Conservation (phyloP, 495 filamentous ascomycete species). For the Corynascus novoguineensis region DNA sequence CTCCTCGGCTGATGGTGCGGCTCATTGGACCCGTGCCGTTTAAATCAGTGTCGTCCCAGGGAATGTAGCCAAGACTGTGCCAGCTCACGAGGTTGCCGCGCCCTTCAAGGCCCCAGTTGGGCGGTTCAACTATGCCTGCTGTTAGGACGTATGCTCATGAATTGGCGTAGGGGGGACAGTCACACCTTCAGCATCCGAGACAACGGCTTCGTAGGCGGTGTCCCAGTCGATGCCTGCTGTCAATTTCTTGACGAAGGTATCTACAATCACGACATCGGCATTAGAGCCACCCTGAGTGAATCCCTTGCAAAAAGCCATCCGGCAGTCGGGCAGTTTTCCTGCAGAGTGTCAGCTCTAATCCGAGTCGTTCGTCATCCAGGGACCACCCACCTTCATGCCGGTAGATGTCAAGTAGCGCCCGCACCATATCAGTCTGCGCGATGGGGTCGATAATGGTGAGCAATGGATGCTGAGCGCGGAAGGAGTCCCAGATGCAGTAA, state of each 20-base stretch:
- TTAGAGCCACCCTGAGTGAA: conserved; percentile 71
- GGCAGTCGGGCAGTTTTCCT: conserved; percentile 54
- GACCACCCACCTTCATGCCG: conserved; percentile 51
- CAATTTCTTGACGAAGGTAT: conserved; percentile 63
- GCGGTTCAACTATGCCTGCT: conserved; percentile 41
- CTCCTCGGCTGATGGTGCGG: conserved; percentile 58
- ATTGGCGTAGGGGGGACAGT: conserved; percentile 2
- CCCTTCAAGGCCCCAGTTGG: conserved; percentile 58
- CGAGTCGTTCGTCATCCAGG: conserved; percentile 16
- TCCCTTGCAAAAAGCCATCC: conserved; percentile 60
- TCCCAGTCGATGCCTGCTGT: conserved; percentile 57
- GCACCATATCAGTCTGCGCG: conserved; percentile 61
- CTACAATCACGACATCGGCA: conserved; percentile 63
- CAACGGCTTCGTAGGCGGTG: conserved; percentile 62
- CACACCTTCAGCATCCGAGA: conserved; percentile 62
- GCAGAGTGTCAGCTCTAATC: not conserved
- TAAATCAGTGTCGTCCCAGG: conserved; percentile 53
- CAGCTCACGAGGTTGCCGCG: conserved; percentile 59
- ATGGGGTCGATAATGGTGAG: conserved; percentile 61
- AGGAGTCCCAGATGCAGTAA: conserved; percentile 74
- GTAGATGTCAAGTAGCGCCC: conserved; percentile 65
- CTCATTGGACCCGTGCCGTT: conserved; percentile 56
- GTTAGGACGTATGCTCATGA: conserved; percentile 33
- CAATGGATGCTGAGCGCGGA: conserved; percentile 62
- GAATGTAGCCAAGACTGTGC: conserved; percentile 58